A percentile compares a stretch with the other conserved stretches of the same genome.
phyloP scores from a whole-genome alignment of 179 eudicot species.

The Amaranthus tricolor region DNA sequence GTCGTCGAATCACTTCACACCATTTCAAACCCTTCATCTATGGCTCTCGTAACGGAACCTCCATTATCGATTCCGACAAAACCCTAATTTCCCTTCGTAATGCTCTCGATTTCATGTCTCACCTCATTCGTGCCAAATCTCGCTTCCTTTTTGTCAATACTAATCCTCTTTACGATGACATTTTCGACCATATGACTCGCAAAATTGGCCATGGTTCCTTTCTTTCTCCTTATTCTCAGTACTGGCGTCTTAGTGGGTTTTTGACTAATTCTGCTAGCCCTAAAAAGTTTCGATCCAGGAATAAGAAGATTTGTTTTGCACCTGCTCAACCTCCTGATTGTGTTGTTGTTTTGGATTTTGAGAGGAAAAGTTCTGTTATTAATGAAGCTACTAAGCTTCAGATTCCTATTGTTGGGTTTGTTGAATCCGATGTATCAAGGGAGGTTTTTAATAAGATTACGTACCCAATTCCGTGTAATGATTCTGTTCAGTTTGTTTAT shows the following conservation, averaged over 20 bases:
- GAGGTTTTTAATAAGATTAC: slow-evolving; percentile 63
- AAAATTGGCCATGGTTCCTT: slow-evolving; percentile 40
- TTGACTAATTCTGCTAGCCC: slow-evolving; percentile 74
- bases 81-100: slow-evolving; percentile 81
- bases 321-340: slow-evolving; percentile 73
- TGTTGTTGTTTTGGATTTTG: slow-evolving; percentile 70
- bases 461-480: slow-evolving; percentile 76
- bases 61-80: slow-evolving; percentile 84
- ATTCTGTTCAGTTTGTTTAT: slow-evolving; percentile 87
- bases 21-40: slow-evolving; percentile 70
- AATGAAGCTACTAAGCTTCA: slow-evolving; percentile 61
- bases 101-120: slow-evolving; percentile 68
- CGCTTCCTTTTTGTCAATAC: slow-evolving; percentile 89
- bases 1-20: slow-evolving; percentile 50
- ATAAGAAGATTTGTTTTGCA: slow-evolving; percentile 57
- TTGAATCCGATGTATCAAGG: slow-evolving; percentile 59
- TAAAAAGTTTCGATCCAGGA: slow-evolving; percentile 64
- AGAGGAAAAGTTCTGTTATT: slow-evolving; percentile 62
- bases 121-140: slow-evolving; percentile 41
- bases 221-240: slow-evolving; percentile 27
- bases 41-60: slow-evolving; percentile 55
- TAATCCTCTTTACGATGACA: slow-evolving; percentile 66
- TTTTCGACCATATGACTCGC: slow-evolving; percentile 63
- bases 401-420: slow-evolving; percentile 81
- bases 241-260: slow-evolving; percentile 71